Conservation (phyloP, 73 alveolate species). For the Stentor coeruleus region DNA sequence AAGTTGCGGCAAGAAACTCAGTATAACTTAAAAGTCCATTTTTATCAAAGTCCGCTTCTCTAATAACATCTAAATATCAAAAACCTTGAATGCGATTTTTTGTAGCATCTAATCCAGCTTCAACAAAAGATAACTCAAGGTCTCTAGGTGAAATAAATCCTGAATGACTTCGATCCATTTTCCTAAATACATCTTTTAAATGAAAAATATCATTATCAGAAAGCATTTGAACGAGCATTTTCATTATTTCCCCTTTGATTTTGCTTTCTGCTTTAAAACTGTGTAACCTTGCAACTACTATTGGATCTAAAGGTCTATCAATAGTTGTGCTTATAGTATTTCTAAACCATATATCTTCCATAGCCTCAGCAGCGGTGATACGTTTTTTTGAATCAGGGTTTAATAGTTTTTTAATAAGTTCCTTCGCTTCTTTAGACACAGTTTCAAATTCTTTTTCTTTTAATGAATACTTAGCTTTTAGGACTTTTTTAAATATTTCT, state of each 20-base stretch:
- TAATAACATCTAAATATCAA: neutral
- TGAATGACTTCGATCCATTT: neutral
- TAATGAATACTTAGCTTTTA: neutral
- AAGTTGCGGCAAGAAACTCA: too few species aligned
- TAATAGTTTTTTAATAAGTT: neutral
- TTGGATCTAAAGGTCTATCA: too few species aligned
- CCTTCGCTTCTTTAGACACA: neutral
- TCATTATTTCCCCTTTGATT: neutral
- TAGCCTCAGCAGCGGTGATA: neutral
- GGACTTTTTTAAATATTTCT: neutral
- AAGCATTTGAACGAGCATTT: neutral
- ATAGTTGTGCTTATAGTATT: too few species aligned
- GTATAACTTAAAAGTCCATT: too few species aligned
- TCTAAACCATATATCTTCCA: constrained; percentile 2
- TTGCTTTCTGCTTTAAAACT: neutral
- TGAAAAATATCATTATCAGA: neutral
- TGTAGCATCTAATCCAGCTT: neutral
- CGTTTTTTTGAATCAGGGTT: neutral
- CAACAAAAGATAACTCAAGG: neutral
- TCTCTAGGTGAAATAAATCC: neutral
- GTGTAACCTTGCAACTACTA: too few species aligned
- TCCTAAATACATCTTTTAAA: neutral
- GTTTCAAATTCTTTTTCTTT: neutral
- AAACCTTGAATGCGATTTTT: neutral
- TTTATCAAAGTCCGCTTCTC: neutral